Conservation (phyloP, 2,329 filamentous ascomycete species). For the Cladobotryum mycophilum region DNA sequence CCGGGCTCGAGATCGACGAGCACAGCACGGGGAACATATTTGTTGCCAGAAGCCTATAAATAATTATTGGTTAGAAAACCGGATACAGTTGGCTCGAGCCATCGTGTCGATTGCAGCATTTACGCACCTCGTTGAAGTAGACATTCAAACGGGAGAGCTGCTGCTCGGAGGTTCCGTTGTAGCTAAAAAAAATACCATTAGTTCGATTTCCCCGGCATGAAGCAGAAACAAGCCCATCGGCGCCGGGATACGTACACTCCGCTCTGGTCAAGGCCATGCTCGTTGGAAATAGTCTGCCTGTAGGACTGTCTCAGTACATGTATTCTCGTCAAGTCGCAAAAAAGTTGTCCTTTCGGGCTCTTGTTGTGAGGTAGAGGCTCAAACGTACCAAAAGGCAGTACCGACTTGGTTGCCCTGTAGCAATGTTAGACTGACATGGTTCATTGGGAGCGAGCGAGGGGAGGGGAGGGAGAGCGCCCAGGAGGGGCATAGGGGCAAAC, state of each 20-base stretch:
- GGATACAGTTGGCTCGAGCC: background rate
- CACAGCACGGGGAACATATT: conserved; percentile 97
- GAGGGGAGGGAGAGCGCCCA: background rate
- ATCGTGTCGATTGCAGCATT: background rate
- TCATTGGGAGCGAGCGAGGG: conserved; percentile 4
- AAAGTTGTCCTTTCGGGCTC: background rate
- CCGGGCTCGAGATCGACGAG: conserved; percentile 98
- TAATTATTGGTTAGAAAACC: conserved; percentile 6
- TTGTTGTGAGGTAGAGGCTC: background rate
- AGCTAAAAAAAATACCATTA: conserved; percentile 36
- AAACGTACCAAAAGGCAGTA: conserved; percentile 75
- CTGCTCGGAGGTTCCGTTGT: conserved; percentile 95
- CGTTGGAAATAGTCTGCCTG: conserved; percentile 75
- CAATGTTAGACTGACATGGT: conserved; percentile 28
- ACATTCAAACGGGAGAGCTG: conserved; percentile 99
- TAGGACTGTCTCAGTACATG: conserved; percentile 4
- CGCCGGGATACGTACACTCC: conserved; percentile 49
- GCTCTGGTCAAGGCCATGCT: conserved; percentile 94
- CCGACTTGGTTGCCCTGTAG: conserved; percentile 97
- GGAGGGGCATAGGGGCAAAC: conserved; percentile 23
- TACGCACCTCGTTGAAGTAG: conserved; percentile 77
- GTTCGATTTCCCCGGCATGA: background rate
- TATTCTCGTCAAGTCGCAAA: conserved; percentile 3
- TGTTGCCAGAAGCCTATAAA: conserved; percentile 81
- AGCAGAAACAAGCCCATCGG: no score